phyloP scores from a whole-genome alignment of 805 yeast genomes.

The Sugiyamaella mastotermitis region DNA sequence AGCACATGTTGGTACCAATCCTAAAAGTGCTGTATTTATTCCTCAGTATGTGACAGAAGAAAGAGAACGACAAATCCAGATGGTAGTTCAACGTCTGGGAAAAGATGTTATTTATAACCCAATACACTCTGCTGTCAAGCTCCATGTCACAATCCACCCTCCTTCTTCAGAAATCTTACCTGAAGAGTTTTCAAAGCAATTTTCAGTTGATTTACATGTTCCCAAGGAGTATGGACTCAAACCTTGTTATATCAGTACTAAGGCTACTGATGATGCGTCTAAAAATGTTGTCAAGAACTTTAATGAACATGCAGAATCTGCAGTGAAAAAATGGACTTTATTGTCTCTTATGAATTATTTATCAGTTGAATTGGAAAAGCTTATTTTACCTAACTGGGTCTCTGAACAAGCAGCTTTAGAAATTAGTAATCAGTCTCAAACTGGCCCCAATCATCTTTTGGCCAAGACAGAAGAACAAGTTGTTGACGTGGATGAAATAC shows the following conservation, averaged over 20 bases:
- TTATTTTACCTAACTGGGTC: slow-evolving; percentile 17
- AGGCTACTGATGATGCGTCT: slow-evolving; percentile 10
- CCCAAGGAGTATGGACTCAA: slow-evolving; percentile 19
- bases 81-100: slow-evolving; percentile 14
- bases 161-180: slow-evolving; percentile 16
- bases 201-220: slow-evolving; percentile 14
- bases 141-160: slow-evolving; percentile 13
- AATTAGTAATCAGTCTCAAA: neutral
- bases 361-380: slow-evolving; percentile 11
- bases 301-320: slow-evolving; percentile 17
- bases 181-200: slow-evolving; percentile 8
- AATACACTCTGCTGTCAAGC: slow-evolving; percentile 2
- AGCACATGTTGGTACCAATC: neutral
- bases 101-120: slow-evolving; percentile 7
- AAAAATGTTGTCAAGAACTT: slow-evolving; percentile 20
- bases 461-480: slow-evolving; percentile 3
- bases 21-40: slow-evolving; percentile 12
- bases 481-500: neutral
- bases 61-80: slow-evolving; percentile 17
- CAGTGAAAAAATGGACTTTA: slow-evolving; percentile 16
- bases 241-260: slow-evolving; percentile 16
- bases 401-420: neutral
- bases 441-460: neutral
- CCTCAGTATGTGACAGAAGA: slow-evolving; percentile 17
- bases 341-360: slow-evolving; percentile 20